Evolutionary conservation across 2,329 filamentous ascomycete species (phyloP).

Genomic region (Niveomyces coronatus): DNA sequence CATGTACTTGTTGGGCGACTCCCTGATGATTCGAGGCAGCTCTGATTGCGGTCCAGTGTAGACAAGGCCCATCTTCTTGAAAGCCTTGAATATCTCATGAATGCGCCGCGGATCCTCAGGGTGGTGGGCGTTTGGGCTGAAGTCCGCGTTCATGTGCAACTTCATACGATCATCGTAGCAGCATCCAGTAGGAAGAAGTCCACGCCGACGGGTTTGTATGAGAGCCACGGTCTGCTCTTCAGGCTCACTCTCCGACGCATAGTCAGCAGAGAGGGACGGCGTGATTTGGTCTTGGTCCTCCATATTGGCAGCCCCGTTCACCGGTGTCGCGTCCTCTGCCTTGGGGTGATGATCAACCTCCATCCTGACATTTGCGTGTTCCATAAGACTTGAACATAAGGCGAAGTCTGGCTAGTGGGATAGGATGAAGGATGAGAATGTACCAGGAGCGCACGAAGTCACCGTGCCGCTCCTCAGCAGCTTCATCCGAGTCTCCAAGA

Average conservation of each 20-base stretch:
- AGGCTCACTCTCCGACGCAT: conserved; percentile 21
- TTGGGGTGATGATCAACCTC: conserved; percentile 9
- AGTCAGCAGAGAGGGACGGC: conserved; percentile 25
- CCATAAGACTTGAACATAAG: neutral
- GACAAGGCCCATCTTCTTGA: conserved; percentile 72
- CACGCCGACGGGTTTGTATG: conserved; percentile 30
- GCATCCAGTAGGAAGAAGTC: conserved; percentile 58
- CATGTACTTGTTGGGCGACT: conserved; percentile 51
- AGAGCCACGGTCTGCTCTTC: conserved; percentile 27
- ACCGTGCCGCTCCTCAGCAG: neutral
- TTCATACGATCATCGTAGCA: conserved; percentile 96
- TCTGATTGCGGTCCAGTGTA: conserved; percentile 49
- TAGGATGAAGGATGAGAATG: neutral
- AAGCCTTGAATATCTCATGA: conserved; percentile 82
- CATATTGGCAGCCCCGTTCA: conserved; percentile 8
- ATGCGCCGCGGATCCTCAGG: conserved; percentile 92
- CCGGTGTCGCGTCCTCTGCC: conserved; percentile 11
- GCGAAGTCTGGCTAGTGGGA: neutral
- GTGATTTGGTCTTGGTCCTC: conserved; percentile 12
- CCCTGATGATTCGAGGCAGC: conserved; percentile 39
- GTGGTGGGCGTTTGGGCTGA: conserved; percentile 65
- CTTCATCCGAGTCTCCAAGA: neutral
- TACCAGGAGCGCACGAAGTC: neutral
- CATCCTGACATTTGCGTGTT: conserved; percentile 9
- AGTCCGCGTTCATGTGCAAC: conserved; percentile 79